Evolutionary conservation across 257 asterid species (phyloP).

Genomic region (Marsdenia floribunda): DNA sequence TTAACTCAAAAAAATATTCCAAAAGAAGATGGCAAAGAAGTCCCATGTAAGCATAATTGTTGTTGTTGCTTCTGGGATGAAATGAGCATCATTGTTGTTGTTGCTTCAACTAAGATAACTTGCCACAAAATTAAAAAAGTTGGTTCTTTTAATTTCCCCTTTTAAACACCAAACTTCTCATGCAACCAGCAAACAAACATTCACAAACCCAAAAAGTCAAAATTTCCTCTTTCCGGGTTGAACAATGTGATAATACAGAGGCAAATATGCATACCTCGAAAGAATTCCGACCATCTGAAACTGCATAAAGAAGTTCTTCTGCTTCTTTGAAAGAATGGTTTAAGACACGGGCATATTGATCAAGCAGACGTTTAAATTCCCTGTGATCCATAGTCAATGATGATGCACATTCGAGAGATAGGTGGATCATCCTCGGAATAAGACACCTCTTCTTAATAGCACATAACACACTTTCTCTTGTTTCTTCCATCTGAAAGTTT

Average conservation of each 20-base stretch:
- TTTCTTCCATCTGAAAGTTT: slow-evolving; percentile 50
- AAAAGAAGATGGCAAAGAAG: too few species aligned
- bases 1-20: too few species aligned
- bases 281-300: slow-evolving; percentile 50
- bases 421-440: slow-evolving; percentile 78
- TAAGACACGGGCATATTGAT: slow-evolving; percentile 67
- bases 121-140: not conserved
- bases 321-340: slow-evolving; percentile 77
- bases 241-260: not conserved
- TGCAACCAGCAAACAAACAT: not conserved
- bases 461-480: slow-evolving; percentile 43
- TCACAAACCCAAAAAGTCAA: not conserved
- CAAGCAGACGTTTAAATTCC: slow-evolving; percentile 78
- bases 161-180: not conserved
- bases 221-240: not conserved
- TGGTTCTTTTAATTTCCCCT: not conserved
- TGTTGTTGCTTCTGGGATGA: not conserved
- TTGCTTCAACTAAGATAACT: not conserved
- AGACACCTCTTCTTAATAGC: slow-evolving; percentile 82
- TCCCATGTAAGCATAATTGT: too few species aligned
- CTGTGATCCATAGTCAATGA: slow-evolving; percentile 58
- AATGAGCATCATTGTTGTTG: not conserved
- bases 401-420: slow-evolving; percentile 80
- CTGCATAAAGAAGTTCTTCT: slow-evolving; percentile 57
- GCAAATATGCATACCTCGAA: slow-evolving; percentile 53